These are phyloP conservation scores for Capsicum chinense DNA, from an alignment of 257 asterid genomes.

Conservation along the genomic window DNA sequence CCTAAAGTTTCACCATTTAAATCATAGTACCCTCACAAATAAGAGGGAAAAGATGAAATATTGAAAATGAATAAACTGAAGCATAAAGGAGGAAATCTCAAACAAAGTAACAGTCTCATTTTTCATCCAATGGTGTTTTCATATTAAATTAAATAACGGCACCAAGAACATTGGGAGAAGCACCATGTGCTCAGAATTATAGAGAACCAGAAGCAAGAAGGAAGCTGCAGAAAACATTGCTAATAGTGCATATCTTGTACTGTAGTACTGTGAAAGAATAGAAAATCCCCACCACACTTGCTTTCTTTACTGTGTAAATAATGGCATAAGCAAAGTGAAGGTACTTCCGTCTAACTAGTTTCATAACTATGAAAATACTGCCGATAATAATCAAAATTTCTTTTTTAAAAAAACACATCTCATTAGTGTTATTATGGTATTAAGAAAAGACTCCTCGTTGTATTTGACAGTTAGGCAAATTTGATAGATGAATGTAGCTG, in stretches of 20 bases:
- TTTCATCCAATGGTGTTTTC: neutral
- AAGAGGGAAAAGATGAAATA: constrained; percentile 10
- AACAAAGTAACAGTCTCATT: neutral
- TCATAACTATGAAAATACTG: neutral
- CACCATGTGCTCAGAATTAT: neutral
- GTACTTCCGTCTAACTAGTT: neutral
- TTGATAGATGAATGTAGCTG: neutral
- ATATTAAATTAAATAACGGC: neutral
- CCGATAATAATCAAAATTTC: neutral
- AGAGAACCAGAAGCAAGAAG: neutral
- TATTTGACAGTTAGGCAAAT: neutral
- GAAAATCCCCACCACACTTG: neutral
- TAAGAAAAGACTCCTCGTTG: neutral
- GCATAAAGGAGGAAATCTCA: neutral
- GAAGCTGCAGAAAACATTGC: neutral
- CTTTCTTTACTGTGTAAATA: too few relatives aligned
- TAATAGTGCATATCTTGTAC: too few relatives aligned
- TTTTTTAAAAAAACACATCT: too few relatives aligned
- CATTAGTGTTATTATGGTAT: neutral
- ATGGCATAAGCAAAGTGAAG: too few relatives aligned
- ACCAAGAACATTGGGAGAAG: neutral
- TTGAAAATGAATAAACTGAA: neutral
- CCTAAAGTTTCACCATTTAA: constrained; percentile 22
- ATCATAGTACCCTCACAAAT: constrained; percentile 3
- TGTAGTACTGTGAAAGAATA: neutral